Conservation (phyloP, 2,329 filamentous ascomycete genomes). For the Hymenoscyphus fructigenus region DNA sequence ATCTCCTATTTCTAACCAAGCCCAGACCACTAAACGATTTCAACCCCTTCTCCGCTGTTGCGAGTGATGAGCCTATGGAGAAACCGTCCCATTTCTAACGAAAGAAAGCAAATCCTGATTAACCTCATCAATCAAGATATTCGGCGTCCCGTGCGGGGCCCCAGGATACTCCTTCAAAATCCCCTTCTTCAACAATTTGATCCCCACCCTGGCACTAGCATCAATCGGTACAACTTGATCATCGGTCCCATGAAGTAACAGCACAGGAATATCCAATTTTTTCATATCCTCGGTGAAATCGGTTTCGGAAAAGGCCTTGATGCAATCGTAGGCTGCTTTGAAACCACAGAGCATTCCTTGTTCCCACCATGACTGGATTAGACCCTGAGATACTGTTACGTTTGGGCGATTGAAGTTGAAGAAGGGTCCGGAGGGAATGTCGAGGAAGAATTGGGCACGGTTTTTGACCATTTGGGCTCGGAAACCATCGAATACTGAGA, state of each 20-base stretch:
- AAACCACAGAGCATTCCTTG: slow-evolving; percentile 42
- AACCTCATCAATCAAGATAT: slow-evolving; percentile 38
- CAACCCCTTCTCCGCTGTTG: not conserved
- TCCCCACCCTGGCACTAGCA: slow-evolving; percentile 33
- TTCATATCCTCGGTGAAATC: slow-evolving; percentile 43
- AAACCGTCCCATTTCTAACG: not conserved
- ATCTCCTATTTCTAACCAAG: too few species aligned
- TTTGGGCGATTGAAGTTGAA: slow-evolving; percentile 39
- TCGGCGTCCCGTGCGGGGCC: slow-evolving; percentile 41
- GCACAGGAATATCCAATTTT: slow-evolving; percentile 41
- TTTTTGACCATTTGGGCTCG: slow-evolving; percentile 38
- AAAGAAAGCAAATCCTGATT: slow-evolving; percentile 41
- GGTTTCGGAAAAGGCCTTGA: slow-evolving; percentile 43
- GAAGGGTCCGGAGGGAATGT: slow-evolving; percentile 39
- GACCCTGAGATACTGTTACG: slow-evolving; percentile 37
- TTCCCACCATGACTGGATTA: slow-evolving; percentile 42
- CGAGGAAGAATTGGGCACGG: slow-evolving; percentile 40
- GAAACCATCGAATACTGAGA: slow-evolving; percentile 42
- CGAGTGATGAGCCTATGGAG: not conserved
- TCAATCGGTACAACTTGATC: slow-evolving; percentile 43
- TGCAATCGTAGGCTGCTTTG: slow-evolving; percentile 41
- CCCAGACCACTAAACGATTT: not conserved
- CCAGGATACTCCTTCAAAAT: slow-evolving; percentile 43
- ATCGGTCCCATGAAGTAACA: slow-evolving; percentile 43
- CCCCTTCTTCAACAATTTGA: slow-evolving; percentile 40